phyloP scores from a whole-genome alignment of 345 rosid species.

The Dipteronia dyeriana region DNA sequence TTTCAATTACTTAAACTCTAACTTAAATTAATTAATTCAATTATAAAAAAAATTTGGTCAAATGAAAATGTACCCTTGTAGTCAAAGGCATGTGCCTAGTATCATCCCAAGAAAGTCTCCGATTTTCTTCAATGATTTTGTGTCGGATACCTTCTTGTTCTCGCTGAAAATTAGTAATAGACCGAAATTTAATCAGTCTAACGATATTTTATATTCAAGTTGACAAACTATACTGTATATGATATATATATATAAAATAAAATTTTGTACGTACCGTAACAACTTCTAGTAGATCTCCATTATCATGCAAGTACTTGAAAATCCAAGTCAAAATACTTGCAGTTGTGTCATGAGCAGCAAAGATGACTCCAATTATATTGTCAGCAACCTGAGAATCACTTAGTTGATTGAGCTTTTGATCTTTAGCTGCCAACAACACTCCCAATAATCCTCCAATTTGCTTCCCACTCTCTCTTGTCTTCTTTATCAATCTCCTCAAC shows the following conservation, averaged over 20 bases:
- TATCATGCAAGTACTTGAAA: conserved; percentile 81
- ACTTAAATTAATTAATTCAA: not conserved
- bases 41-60: not conserved
- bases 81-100: conserved; percentile 87
- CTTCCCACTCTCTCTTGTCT: conserved; percentile 53
- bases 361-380: conserved; percentile 87
- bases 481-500: conserved; percentile 56
- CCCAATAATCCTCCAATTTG: conserved; percentile 64
- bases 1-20: too few species aligned
- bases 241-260: too few species aligned
- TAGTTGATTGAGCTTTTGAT: conserved; percentile 42
- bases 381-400: conserved; percentile 88
- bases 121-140: conserved; percentile 48
- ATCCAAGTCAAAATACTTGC: conserved; percentile 88
- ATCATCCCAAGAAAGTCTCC: conserved; percentile 85
- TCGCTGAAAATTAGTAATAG: conserved; percentile 35
- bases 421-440: conserved; percentile 52
- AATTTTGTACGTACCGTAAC: conserved; percentile 65
- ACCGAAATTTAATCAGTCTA: too few species aligned
- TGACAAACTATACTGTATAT: too few species aligned
- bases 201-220: too few species aligned
- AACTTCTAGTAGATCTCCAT: conserved; percentile 53
- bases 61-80: conserved; percentile 48
- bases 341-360: conserved; percentile 97
- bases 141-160: conserved; percentile 65